These are phyloP conservation scores for Acanthamoeba rhysodes DNA, from an alignment of 208 protist species.

Conservation along the genomic window DNA sequence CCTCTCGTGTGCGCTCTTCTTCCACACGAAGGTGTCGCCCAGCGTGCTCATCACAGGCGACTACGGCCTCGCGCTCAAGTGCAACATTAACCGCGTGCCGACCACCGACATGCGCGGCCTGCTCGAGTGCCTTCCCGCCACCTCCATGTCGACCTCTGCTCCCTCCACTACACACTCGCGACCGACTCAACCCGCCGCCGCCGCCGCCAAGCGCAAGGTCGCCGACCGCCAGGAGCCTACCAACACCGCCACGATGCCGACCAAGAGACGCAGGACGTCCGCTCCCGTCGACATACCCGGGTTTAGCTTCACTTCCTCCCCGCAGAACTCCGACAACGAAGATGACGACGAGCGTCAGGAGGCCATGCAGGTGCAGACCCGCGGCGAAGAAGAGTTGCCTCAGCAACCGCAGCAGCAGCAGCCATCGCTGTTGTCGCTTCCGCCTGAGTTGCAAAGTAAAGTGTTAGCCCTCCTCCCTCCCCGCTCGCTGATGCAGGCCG, in stretches of 20 bases:
- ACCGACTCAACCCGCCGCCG: not conserved
- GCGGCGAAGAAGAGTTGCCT: not conserved
- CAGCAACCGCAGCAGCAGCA: not conserved
- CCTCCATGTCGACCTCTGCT: not conserved
- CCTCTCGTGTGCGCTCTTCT: conserved; percentile 52
- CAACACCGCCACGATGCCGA: not conserved
- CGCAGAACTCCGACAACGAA: not conserved
- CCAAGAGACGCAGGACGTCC: not conserved
- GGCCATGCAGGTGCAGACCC: not conserved
- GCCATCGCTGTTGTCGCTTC: not conserved
- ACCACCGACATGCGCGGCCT: conserved; percentile 49
- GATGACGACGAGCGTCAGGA: not conserved
- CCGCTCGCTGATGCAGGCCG: not conserved
- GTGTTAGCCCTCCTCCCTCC: conserved; percentile 1
- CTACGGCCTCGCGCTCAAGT: conserved; percentile 51
- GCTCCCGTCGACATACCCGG: not conserved
- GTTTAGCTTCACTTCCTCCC: not conserved
- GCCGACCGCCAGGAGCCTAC: not conserved
- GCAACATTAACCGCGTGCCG: conserved; percentile 22
- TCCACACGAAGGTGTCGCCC: not conserved
- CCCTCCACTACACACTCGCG: not conserved
- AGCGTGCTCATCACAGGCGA: conserved; percentile 40
- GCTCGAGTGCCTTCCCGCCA: not conserved
- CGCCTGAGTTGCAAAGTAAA: not conserved
- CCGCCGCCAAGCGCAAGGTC: not conserved